Base-by-base conservation (phyloP, 208 protist species). In the Acanthamoeba royreba region DNA sequence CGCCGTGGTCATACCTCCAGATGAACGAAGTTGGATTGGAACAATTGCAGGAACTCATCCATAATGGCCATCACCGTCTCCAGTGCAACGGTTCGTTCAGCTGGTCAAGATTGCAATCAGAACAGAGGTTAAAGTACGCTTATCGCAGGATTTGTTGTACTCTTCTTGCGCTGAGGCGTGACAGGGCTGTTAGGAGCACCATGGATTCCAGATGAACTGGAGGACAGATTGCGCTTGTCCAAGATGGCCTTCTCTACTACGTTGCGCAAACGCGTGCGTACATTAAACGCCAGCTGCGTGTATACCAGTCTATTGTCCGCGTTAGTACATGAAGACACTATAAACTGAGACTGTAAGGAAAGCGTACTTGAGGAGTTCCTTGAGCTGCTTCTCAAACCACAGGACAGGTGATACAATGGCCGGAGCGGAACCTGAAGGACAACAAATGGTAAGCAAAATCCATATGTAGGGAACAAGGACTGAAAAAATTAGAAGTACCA, bases 11-110 rank as follows among this genome's bases (percentile, higher is more conserved):
- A 28, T 81, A 35, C 69, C 74, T 85, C 74, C 17, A 85, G 35
- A 33, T 85, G 74, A 2, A 85, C 74, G 49, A 85, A 85, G 74
- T 85, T 53, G 40, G 74, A 85, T 19, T 85, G 74, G 74, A 85
- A 53, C 11, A 53, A 28, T 1, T 7, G 9, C 15, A 85, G 46
- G 46, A 85, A 85, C 2, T 85, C 74, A 42, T 85, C 74, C 46
- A 85, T 55, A n/a, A 85, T 85, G 19, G 28, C 74, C 28, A 53
- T 85, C 22, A 85, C 74, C 25, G 74, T 55, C 40, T 46, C 74
- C 74, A 85, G 40, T 33, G 74, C 46, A 22, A 85, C 74, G 25
- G 74, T 46, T 8, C 74, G 11, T 42, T 85, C 74, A n/a, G 74
- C 74, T 72, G 61, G n/a, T n/a, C n/a, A n/a, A 8, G 55, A 7